phyloP scores from a whole-genome alignment of 2,329 filamentous ascomycete species.

The Colletotrichum neosansevieriae region DNA sequence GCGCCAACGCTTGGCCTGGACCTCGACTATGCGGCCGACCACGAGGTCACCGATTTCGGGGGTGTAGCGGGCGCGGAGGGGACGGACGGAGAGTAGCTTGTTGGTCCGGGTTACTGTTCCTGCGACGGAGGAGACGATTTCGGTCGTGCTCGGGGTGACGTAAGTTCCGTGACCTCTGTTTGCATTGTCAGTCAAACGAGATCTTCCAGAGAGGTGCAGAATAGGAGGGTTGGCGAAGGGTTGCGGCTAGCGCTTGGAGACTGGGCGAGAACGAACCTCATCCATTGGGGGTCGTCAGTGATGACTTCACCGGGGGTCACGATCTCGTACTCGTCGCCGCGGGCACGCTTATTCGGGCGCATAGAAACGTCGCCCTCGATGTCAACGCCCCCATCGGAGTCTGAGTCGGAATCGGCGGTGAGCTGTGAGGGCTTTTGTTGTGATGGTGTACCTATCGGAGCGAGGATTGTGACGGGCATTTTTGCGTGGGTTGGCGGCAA shows the following conservation, averaged over 20 bases:
- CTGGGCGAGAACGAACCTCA: constrained; percentile 68
- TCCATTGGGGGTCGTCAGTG: constrained; percentile 95
- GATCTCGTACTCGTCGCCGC: constrained; percentile 62
- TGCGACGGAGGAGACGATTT: constrained; percentile 90
- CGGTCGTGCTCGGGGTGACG: constrained; percentile 68
- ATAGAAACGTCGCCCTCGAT: constrained; percentile 60
- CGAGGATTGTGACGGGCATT: constrained; percentile 64
- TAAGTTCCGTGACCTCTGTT: constrained; percentile 92
- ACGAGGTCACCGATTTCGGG: constrained; percentile 97
- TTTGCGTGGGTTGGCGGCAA: background rate
- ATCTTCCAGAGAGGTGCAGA: background rate
- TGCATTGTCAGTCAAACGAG: constrained; percentile 15
- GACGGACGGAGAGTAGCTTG: constrained; percentile 92
- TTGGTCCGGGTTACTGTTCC: constrained; percentile 94
- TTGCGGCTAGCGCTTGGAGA: background rate
- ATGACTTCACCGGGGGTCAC: constrained; percentile 91
- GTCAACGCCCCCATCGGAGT: constrained; percentile 60
- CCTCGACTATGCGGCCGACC: constrained; percentile 91
- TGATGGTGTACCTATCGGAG: constrained; percentile 51
- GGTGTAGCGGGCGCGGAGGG: constrained; percentile 90
- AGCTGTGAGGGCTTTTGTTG: constrained; percentile 36
- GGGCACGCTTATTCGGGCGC: constrained; percentile 55
- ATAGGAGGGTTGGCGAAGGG: background rate
- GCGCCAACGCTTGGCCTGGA: constrained; percentile 93
- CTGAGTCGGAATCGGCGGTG: constrained; percentile 56